Conservation (phyloP, 1,284 basidiomycete genomes). For the Ganoderma lucidum region DNA sequence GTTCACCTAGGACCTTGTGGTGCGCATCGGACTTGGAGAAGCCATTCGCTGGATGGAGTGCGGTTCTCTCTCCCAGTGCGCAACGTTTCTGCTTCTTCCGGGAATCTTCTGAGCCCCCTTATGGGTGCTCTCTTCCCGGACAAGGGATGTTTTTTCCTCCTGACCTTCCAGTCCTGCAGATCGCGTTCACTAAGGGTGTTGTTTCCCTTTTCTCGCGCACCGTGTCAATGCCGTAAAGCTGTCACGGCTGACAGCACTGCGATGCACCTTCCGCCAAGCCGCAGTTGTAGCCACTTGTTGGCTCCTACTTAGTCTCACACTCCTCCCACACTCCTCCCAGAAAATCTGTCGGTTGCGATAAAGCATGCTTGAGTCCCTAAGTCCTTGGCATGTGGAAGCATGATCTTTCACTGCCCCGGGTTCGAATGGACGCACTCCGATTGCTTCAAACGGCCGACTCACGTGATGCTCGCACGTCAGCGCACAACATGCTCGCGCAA, state of each 20-base stretch:
- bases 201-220: background rate
- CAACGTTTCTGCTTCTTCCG: background rate
- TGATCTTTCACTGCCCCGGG: conserved; percentile 23
- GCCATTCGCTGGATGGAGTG: background rate
- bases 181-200: conserved; percentile 16
- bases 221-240: background rate
- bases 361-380: background rate
- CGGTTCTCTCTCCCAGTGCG: background rate
- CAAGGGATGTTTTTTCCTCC: background rate
- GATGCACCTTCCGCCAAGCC: conserved; percentile 7
- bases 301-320: background rate
- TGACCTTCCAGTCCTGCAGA: conserved; percentile 24
- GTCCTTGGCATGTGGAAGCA: conserved; percentile 5
- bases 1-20: background rate
- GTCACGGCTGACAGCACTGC: background rate
- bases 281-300: conserved; percentile 3
- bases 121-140: background rate
- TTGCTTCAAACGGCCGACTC: conserved; percentile 21
- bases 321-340: conserved; percentile 1
- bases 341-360: conserved; percentile 16
- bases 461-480: conserved; percentile 33
- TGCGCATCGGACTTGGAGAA: background rate
- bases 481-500: conserved; percentile 34
- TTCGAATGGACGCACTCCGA: conserved; percentile 25
- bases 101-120: background rate